phyloP scores from a whole-genome alignment of 768 basidiomycete genomes.

The Lepiota brunneoincarnata region DNA sequence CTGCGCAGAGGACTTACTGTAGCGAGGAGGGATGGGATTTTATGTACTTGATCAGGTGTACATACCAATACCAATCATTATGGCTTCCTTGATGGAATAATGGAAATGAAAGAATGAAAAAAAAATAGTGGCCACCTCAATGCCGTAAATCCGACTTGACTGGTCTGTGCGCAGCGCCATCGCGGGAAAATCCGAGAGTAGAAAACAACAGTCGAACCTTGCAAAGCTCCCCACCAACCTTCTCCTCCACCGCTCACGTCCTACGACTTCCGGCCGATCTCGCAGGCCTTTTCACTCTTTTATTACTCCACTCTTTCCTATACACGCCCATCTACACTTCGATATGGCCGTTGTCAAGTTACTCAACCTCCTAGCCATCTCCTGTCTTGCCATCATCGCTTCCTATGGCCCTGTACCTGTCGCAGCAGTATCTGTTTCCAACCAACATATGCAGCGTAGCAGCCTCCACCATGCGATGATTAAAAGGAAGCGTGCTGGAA shows the following conservation, averaged over 20 bases:
- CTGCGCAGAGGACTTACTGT: neutral
- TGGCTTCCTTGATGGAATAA: too few relatives aligned
- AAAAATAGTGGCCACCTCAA: neutral
- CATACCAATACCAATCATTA: too few relatives aligned
- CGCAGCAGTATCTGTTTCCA: constrained; percentile 47
- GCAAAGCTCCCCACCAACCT: neutral
- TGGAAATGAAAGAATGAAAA: neutral
- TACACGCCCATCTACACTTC: constrained; percentile 5
- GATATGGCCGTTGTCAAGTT: constrained; percentile 49
- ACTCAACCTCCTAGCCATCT: constrained; percentile 56
- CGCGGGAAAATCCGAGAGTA: constrained; percentile 7
- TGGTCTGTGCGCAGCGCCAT: constrained; percentile 14
- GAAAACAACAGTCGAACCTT: neutral
- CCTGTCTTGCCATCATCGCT: constrained; percentile 55
- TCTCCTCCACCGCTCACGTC: constrained; percentile 5
- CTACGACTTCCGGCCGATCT: constrained; percentile 19
- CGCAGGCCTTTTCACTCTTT: constrained; percentile 24
- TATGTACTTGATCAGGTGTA: too few relatives aligned
- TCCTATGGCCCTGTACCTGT: constrained; percentile 43
- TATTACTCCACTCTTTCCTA: constrained; percentile 21
- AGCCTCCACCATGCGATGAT: constrained; percentile 41
- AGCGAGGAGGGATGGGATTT: too few relatives aligned
- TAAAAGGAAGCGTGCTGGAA: constrained; percentile 47
- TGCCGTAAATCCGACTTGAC: neutral
- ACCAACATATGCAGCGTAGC: constrained; percentile 45